Evolutionary conservation across 1,284 basidiomycete species (phyloP).

Genomic region (Laetiporus sulphureus): DNA sequence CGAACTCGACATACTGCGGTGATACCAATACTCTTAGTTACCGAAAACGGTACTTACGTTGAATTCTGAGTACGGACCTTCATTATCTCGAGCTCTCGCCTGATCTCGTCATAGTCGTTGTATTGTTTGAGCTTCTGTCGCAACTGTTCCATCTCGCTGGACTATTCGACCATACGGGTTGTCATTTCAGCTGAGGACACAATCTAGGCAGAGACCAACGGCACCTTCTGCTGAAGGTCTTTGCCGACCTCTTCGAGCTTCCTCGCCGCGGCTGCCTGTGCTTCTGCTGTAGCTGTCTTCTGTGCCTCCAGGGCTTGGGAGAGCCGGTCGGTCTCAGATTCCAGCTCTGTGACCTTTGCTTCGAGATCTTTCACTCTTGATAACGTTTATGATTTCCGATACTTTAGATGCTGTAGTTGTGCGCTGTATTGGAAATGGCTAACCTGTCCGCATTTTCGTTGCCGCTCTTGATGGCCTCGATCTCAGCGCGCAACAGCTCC

Average conservation of each 20-base stretch:
- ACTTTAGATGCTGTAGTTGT: too few relatives aligned
- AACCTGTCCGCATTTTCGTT: constrained; percentile 73
- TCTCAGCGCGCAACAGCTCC: constrained; percentile 91
- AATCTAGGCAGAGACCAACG: constrained; percentile 1
- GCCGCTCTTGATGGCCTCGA: constrained; percentile 81
- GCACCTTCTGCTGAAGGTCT: constrained; percentile 55
- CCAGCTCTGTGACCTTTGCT: constrained; percentile 63
- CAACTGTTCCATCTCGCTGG: constrained; percentile 59
- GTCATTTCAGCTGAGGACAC: not conserved
- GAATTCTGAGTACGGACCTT: constrained; percentile 75
- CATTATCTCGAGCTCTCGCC: constrained; percentile 94
- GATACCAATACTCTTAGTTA: not conserved
- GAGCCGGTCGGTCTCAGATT: constrained; percentile 67
- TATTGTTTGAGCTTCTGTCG: constrained; percentile 67
- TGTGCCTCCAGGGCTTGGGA: constrained; percentile 66
- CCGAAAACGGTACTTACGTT: too few relatives aligned
- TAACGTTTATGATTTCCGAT: too few relatives aligned
- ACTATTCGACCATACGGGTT: constrained; percentile 27
- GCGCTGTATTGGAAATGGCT: constrained; percentile 19
- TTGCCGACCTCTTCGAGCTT: constrained; percentile 55
- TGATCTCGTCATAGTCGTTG: constrained; percentile 90
- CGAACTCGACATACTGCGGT: constrained; percentile 88
- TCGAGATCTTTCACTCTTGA: constrained; percentile 68
- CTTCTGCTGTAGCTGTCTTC: constrained; percentile 49
- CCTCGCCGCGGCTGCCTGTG: constrained; percentile 43